Base-by-base conservation (phyloP, 2,329 filamentous ascomycete species). In the Tolypocladium nubicola region DNA sequence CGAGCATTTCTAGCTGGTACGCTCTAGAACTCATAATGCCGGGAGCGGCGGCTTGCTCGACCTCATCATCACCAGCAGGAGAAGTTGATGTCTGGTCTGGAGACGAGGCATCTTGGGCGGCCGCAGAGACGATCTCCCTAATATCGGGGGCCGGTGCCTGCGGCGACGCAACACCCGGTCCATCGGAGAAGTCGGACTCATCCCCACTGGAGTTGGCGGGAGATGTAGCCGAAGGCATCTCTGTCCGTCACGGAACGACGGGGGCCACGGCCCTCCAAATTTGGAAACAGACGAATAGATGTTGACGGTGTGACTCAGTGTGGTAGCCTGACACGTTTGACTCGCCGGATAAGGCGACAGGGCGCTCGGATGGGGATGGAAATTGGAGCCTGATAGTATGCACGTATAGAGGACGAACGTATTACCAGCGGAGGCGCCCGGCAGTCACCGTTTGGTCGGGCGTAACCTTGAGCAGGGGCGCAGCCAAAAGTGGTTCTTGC, bases 1-100 rank as follows among this genome's bases (percentile, higher is more conserved):
- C 79, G 56, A 89, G 76, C 88, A 93, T 91, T 71, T 92, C 89
- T 23, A 81, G 66, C 70, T 93, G 88, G 64, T 92, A 93, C 1
- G 79, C 81, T 52, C 87, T 74, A 21, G 79, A 69, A 57, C 71
- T 69, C 62, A 81, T 74, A 45, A 68, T 61, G 23, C 58, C 59
- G 9, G 63, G 56, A 19, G 58, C 57, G n/a, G 58, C 43, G 4
- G 56, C 52, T 0, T 57, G 58, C 5, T 45, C 14, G 4, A 21
- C 26, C 11, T 45, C 50, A 56, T 59, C 8, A 21, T 61, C 59
- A 53, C 53, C 53, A 47, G n/a, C 16, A 39, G 49, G 38, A 19
- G 33, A 3, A 19, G 43, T 40, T 50, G 47, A 47, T 45, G 57
- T 45, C 54, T 58, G 38, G 33, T 50, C 50, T 53, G 43, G 47